Conservation (phyloP, 1,139 yeast species). For the Diutina siamensis region DNA sequence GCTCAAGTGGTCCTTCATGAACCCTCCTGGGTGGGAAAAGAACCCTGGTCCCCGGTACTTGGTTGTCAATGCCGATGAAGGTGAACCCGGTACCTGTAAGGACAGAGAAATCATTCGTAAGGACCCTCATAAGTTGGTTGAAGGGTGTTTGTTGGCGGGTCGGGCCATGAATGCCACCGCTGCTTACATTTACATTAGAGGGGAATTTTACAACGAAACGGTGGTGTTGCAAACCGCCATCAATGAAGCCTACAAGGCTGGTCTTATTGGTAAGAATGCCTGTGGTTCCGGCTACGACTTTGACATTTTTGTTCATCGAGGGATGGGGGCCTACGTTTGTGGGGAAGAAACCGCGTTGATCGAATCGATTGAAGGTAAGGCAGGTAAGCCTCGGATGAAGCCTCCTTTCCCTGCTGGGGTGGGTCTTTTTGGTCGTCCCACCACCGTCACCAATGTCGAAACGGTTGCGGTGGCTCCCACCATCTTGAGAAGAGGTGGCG, state of each 20-base stretch:
- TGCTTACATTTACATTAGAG: slow-evolving; percentile 81
- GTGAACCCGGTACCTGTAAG: slow-evolving; percentile 90
- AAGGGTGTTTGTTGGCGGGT: slow-evolving; percentile 79
- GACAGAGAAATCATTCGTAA: slow-evolving; percentile 83
- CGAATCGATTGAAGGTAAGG: slow-evolving; percentile 82
- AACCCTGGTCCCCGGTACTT: slow-evolving; percentile 76
- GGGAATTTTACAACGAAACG: slow-evolving; percentile 78
- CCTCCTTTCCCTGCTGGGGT: slow-evolving; percentile 95
- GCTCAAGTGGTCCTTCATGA: slow-evolving; percentile 85
- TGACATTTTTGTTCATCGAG: slow-evolving; percentile 75
- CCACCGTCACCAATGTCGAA: slow-evolving; percentile 83
- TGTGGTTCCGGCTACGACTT: slow-evolving; percentile 81
- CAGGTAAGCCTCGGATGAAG: slow-evolving; percentile 85
- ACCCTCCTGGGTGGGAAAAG: slow-evolving; percentile 91
- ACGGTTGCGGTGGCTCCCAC: slow-evolving; percentile 86
- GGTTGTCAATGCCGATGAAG: slow-evolving; percentile 87
- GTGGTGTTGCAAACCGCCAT: slow-evolving; percentile 62
- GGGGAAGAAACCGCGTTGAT: slow-evolving; percentile 87
- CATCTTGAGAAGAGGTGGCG: slow-evolving; percentile 78
- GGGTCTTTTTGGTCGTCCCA: slow-evolving; percentile 82
- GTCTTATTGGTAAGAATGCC: slow-evolving; percentile 69
- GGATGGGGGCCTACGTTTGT: slow-evolving; percentile 86
- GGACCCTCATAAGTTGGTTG: slow-evolving; percentile 83
- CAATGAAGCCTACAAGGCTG: slow-evolving; percentile 75
- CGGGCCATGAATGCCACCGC: slow-evolving; percentile 91